These are phyloP conservation scores for Marsdenia floribunda DNA, from an alignment of 257 asterid genomes.

Conservation along the genomic window DNA sequence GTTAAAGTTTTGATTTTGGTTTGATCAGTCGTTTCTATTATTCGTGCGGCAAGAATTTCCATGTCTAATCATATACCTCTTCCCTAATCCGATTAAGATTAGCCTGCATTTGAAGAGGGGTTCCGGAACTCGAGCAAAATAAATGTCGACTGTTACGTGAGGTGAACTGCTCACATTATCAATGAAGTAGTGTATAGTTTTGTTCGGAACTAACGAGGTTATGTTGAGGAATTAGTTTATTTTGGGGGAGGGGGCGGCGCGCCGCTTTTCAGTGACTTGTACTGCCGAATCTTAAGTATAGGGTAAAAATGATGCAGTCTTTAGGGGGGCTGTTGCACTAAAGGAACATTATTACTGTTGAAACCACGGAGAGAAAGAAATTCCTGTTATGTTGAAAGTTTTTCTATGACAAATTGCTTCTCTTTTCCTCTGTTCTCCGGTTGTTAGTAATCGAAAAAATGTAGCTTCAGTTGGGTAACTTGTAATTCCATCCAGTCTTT, in stretches of 20 bases:
- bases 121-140: neutral
- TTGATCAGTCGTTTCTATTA: neutral
- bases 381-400: neutral
- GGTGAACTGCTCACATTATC: neutral
- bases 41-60: neutral
- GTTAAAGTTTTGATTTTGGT: neutral
- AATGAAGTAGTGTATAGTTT: neutral
- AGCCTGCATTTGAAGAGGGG: neutral
- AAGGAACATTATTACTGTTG: neutral
- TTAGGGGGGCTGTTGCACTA: neutral
- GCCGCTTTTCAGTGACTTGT: neutral
- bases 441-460: neutral
- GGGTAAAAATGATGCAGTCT: neutral
- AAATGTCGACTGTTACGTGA: neutral
- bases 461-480: neutral
- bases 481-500: neutral
- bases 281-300: neutral
- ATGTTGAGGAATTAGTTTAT: neutral
- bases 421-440: neutral
- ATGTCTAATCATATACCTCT: neutral
- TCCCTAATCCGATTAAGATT: neutral
- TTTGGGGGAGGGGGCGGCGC: too few species aligned
- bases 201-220: neutral
- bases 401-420: neutral
- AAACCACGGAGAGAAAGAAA: neutral